A percentile compares a stretch with the other conserved stretches of the same genome.
These are phyloP conservation scores for Phialemonium atrogriseum DNA, from an alignment of 2,329 filamentous ascomycete species.

Conservation along the genomic window DNA sequence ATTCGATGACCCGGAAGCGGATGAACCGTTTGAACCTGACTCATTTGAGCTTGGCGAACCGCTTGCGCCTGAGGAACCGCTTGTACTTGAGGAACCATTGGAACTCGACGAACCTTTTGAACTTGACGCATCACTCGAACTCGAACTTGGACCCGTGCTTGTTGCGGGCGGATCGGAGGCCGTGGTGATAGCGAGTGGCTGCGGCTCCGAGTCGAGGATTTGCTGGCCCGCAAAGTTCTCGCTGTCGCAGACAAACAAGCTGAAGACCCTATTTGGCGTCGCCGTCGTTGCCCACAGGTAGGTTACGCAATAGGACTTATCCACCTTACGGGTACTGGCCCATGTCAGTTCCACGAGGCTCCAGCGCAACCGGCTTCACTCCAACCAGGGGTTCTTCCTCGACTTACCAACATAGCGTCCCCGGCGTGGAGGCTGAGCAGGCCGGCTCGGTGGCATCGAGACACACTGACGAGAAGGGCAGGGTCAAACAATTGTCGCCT, in stretches of 20 bases:
- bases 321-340: constrained; percentile 5
- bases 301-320: constrained; percentile 10
- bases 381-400: no score
- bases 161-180: constrained; percentile 1
- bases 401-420: constrained; percentile 13
- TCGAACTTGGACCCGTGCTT: background rate
- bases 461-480: constrained; percentile 10
- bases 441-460: constrained; percentile 7
- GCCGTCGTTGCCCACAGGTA: constrained; percentile 13
- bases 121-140: no score
- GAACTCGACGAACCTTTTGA: no score
- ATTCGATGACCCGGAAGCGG: no score
- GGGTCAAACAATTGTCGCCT: constrained; percentile 6
- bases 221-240: constrained; percentile 8
- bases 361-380: background rate
- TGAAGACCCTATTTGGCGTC: constrained; percentile 17
- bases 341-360: background rate
- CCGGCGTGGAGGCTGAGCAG: constrained; percentile 5
- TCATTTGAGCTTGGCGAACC: no score
- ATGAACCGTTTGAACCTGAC: no score
- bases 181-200: constrained; percentile 2
- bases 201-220: constrained; percentile 6
- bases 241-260: constrained; percentile 11
- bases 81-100: no score
- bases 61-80: background rate